Percentiles rank a stretch among this genome's conserved stretches.
Evolutionary conservation across 164 flowering plant genomes (phyloP).

Genomic region (Tinospora cordifolia): DNA sequence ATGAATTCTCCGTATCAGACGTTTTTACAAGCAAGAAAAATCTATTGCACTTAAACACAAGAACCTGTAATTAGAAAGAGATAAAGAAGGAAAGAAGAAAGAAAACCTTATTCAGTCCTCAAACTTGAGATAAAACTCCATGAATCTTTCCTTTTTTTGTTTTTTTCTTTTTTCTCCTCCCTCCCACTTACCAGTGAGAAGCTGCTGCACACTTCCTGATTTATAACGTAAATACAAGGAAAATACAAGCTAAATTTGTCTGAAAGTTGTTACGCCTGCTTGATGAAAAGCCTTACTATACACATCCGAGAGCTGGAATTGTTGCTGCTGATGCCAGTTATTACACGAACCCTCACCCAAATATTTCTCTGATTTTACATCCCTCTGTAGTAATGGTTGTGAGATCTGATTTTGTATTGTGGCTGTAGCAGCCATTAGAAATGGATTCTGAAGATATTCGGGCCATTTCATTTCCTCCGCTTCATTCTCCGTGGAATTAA

Average conservation of each 20-base stretch:
- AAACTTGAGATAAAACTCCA: background rate
- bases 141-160: too few relatives aligned
- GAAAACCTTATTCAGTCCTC: background rate
- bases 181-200: background rate
- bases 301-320: constrained; percentile 25
- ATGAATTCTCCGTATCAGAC: background rate
- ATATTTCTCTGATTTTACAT: constrained; percentile 35
- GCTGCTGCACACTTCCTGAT: constrained; percentile 3
- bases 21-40: background rate
- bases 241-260: constrained; percentile 33
- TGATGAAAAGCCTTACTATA: constrained; percentile 30
- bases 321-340: constrained; percentile 39
- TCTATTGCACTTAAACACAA: background rate
- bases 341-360: constrained; percentile 23
- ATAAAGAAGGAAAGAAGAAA: background rate
- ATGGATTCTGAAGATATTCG: constrained; percentile 48
- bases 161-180: too few relatives aligned
- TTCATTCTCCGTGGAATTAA: constrained; percentile 22
- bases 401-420: constrained; percentile 17
- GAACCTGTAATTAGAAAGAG: background rate
- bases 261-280: constrained; percentile 35
- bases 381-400: constrained; percentile 19
- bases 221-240: constrained; percentile 1
- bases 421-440: constrained; percentile 16
- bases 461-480: constrained; percentile 59